Evolutionary conservation across 768 basidiomycete genomes (phyloP).

Genomic region (Tephrocybe sp.): DNA sequence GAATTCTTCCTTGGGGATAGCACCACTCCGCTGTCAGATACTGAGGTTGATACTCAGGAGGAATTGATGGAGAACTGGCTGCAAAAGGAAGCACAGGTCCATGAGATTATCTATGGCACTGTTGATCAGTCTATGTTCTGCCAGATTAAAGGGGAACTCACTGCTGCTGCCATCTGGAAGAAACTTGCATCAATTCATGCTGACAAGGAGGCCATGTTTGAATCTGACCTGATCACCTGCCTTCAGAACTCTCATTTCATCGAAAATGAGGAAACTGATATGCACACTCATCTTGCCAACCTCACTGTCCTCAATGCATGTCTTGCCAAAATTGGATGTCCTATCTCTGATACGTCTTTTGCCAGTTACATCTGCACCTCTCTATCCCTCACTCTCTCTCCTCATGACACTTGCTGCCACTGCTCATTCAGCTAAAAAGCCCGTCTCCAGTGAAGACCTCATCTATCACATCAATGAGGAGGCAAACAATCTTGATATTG

Average conservation of each 20-base stretch:
- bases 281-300: not conserved
- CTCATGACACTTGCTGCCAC: conserved; percentile 11
- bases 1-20: no score
- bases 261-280: not conserved
- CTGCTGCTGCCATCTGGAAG: not conserved
- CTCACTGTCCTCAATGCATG: not conserved
- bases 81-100: not conserved
- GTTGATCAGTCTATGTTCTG: conserved; percentile 1
- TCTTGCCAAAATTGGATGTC: not conserved
- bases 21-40: no score
- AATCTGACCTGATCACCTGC: not conserved
- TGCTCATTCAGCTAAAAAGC: conserved; percentile 3
- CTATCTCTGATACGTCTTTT: no score
- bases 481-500: conserved; percentile 5
- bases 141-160: no score
- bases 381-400: not conserved
- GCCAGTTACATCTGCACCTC: conserved; percentile 13
- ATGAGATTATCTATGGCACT: not conserved
- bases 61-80: no score
- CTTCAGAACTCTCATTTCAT: not conserved
- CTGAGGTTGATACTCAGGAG: no score
- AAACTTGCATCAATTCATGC: not conserved
- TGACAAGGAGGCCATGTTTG: conserved; percentile 1
- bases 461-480: conserved; percentile 13
- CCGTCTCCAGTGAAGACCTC: conserved; percentile 5